A percentile compares a stretch with the other conserved stretches of the same genome.
These are phyloP conservation scores for Fusarium dlaminii DNA, from an alignment of 2,329 filamentous ascomycete species.

Conservation along the genomic window DNA sequence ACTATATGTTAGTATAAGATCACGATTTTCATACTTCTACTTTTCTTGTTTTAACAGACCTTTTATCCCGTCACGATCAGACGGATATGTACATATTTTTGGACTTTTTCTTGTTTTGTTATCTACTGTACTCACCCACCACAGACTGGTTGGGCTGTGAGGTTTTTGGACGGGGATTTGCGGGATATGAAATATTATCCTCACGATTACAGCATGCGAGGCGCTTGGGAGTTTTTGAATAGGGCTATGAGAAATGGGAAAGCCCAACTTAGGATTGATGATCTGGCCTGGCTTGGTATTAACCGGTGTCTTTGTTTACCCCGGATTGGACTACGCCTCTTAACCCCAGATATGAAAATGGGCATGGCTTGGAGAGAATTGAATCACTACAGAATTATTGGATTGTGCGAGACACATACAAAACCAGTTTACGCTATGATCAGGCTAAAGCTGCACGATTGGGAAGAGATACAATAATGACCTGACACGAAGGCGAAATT, in stretches of 20 bases:
- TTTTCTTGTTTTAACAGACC: slow-evolving; percentile 32
- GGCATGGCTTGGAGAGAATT: slow-evolving; percentile 20
- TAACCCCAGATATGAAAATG: slow-evolving; percentile 26
- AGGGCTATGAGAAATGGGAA: slow-evolving; percentile 7
- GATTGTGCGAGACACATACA: slow-evolving; percentile 4
- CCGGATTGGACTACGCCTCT: slow-evolving; percentile 19
- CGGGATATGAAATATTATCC: slow-evolving; percentile 10
- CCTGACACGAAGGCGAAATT: slow-evolving; percentile 39
- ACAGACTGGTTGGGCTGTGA: background rate
- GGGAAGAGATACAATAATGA: slow-evolving; percentile 35
- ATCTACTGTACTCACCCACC: slow-evolving; percentile 6
- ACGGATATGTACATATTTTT: slow-evolving; percentile 17
- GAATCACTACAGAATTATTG: slow-evolving; percentile 18
- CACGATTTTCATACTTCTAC: slow-evolving; percentile 15
- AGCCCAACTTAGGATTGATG: slow-evolving; percentile 5
- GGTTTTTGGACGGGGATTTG: slow-evolving; percentile 18
- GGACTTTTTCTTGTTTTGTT: slow-evolving; percentile 11
- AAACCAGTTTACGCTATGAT: slow-evolving; percentile 10
- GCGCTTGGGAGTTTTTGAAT: slow-evolving; percentile 31
- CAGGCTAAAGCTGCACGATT: slow-evolving; percentile 30
- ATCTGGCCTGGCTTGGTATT: slow-evolving; percentile 28
- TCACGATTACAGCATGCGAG: slow-evolving; percentile 32
- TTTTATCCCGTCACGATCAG: slow-evolving; percentile 4
- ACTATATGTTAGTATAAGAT: slow-evolving; percentile 3
- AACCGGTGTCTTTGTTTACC: slow-evolving; percentile 24